Percentiles rank a stretch among this genome's conserved stretches.
These are phyloP conservation scores for Thielaviopsis musarum DNA, from an alignment of 2,329 filamentous ascomycete genomes.

Conservation along the genomic window DNA sequence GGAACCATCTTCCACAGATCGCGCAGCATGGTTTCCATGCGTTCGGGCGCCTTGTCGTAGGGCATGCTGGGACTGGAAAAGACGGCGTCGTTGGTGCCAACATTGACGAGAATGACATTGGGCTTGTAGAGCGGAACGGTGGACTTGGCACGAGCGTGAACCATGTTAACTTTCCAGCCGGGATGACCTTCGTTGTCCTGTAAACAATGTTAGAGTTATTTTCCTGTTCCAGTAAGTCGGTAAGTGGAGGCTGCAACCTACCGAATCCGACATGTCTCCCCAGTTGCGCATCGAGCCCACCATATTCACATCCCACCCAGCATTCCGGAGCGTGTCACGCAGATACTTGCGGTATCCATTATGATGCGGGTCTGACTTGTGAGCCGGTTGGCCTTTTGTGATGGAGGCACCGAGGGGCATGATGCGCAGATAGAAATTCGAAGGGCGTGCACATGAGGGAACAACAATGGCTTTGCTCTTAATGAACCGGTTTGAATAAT, in stretches of 20 bases:
- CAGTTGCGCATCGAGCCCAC: slow-evolving; percentile 22
- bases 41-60: neutral
- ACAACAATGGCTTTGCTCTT: neutral
- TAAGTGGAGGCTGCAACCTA: neutral
- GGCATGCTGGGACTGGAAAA: neutral
- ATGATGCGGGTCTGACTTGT: slow-evolving; percentile 1
- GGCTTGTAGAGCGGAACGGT: slow-evolving; percentile 10
- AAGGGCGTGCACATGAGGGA: neutral
- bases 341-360: slow-evolving; percentile 24
- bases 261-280: slow-evolving; percentile 21
- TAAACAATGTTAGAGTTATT: neutral
- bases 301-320: slow-evolving; percentile 22
- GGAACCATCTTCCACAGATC: slow-evolving; percentile 12
- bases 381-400: slow-evolving; percentile 18
- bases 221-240: neutral
- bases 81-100: slow-evolving; percentile 16
- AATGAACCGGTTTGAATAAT: neutral
- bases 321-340: slow-evolving; percentile 16
- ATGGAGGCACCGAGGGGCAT: slow-evolving; percentile 23
- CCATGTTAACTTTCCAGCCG: slow-evolving; percentile 9
- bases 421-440: slow-evolving; percentile 16
- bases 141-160: slow-evolving; percentile 1
- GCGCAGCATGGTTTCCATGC: slow-evolving; percentile 14
- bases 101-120: slow-evolving; percentile 16
- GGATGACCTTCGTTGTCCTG: slow-evolving; percentile 15